A percentile compares a stretch with the other conserved stretches of the same genome.
These are phyloP conservation scores for Iris macrosiphon DNA, from an alignment of 106 monocot species.

Conservation along the genomic window DNA sequence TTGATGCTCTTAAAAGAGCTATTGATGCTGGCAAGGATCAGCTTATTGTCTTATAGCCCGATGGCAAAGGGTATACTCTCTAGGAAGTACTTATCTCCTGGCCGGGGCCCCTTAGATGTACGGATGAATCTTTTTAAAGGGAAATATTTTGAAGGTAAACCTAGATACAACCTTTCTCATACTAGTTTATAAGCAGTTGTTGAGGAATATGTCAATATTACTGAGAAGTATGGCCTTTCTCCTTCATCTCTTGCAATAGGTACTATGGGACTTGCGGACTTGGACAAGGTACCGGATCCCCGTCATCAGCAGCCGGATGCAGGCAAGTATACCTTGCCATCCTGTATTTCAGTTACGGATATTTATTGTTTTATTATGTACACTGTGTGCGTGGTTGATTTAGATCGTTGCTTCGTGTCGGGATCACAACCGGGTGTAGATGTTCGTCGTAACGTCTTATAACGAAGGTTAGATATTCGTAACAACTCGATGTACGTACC, in stretches of 20 bases:
- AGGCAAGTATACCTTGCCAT: no score
- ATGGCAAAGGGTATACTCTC: constrained; percentile 93
- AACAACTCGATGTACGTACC: no score
- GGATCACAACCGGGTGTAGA: no score
- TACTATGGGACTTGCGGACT: no score
- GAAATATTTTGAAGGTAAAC: constrained; percentile 82
- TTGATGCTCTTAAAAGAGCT: constrained; percentile 69
- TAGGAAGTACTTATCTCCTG: constrained; percentile 64
- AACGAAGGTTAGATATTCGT: no score
- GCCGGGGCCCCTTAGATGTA: constrained; percentile 52
- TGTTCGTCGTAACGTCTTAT: no score
- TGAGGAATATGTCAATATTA: constrained; percentile 51
- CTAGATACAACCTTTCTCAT: constrained; percentile 61
- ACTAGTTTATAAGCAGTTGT: constrained; percentile 35
- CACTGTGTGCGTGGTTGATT: no score
- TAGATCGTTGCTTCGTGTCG: no score
- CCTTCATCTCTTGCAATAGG: constrained; percentile 69
- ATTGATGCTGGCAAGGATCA: constrained; percentile 75
- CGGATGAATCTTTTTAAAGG: constrained; percentile 78
- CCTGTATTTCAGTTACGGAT: no score
- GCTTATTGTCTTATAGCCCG: constrained; percentile 37
- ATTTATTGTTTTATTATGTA: no score
- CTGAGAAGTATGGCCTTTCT: constrained; percentile 41
- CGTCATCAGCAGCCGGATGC: no score
- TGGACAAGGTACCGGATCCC: no score